Evolutionary conservation across 2,329 filamentous ascomycete genomes (phyloP), one percentile per base, ranked within the genome.

Genomic region (Fusarium sp.): DNA sequence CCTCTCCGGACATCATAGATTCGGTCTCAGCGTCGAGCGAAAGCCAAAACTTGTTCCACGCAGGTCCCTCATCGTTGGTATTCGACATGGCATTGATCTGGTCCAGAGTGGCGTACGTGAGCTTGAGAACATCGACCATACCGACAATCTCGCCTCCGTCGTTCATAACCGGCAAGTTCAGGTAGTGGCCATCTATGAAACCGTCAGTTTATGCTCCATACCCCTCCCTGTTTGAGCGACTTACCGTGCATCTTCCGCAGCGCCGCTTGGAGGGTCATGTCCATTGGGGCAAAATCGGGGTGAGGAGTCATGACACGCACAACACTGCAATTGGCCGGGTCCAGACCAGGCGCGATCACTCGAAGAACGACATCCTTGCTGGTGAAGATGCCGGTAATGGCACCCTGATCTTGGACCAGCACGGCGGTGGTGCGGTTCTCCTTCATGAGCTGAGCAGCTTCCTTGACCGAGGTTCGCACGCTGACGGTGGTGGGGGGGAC

Each of bases 11-110:
- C 83, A 98, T 92, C 89, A 98, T 93, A 3, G 97, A 99, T 84
- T 98, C 97, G 16, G 95, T 96, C 82, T 98, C 96, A 78, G 97
- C 91, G 82, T 98, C 91, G 78, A 99, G 92, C 1, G 97, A 98
- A 76, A 98, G 88, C 97, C 97, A 99, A 86, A 99, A 99, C 84
- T 98, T 99, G 87, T 98, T 98, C 97, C 97, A 99, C 8, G 97
- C 97, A 6, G 97, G 97, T 0, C 97, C 97, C 84, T 99, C 97
- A 78, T 91, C 95, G 81, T 98, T 96, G 47, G 91, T 90, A 63
- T 92, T 95, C 45, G 90, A 92, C 92, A 99, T 98, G 68, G 94
- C 95, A 86, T 98, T 98, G 84, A 97, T 95, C 86, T 98, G 96
- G 84, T 99, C 97, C 63, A 99, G 89, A 6, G 97, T 99, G 59